Conservation (phyloP, 78 protist species). For the Pigoraptor vietnamica region DNA sequence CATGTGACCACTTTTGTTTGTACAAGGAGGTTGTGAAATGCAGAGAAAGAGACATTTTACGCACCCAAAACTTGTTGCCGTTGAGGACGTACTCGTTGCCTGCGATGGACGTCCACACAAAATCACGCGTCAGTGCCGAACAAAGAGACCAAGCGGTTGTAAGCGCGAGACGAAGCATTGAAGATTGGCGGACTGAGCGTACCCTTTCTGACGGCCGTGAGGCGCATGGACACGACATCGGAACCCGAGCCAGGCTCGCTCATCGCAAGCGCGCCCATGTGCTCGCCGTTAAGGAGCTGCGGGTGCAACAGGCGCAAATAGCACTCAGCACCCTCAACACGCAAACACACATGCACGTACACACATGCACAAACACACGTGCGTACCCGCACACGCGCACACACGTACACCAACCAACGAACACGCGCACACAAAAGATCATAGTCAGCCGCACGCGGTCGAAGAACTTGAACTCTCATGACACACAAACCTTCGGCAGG, state of each 20-base stretch:
- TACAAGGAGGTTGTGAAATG: background rate
- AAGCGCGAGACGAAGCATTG: no score
- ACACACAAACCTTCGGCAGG: conserved; percentile 31
- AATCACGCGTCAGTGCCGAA: background rate
- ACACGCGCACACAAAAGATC: no score
- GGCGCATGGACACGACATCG: conserved; percentile 85
- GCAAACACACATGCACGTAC: conserved; percentile 24
- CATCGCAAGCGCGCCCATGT: conserved; percentile 92
- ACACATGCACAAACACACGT: background rate
- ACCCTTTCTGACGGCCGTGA: conserved; percentile 59
- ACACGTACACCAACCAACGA: no score
- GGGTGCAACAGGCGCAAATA: background rate
- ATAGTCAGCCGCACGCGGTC: no score
- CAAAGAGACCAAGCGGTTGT: no score
- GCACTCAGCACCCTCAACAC: background rate
- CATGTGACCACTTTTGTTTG: background rate
- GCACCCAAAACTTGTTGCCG: conserved; percentile 80
- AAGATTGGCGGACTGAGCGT: no score
- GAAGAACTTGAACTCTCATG: no score
- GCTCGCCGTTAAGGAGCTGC: conserved; percentile 81
- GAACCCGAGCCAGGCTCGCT: conserved; percentile 88
- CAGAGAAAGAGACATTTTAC: background rate
- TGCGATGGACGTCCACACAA: background rate
- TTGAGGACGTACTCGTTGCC: conserved; percentile 73
- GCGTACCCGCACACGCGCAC: background rate